phyloP scores from a whole-genome alignment of 257 asterid genomes.

The Gardenia jasminoides region DNA sequence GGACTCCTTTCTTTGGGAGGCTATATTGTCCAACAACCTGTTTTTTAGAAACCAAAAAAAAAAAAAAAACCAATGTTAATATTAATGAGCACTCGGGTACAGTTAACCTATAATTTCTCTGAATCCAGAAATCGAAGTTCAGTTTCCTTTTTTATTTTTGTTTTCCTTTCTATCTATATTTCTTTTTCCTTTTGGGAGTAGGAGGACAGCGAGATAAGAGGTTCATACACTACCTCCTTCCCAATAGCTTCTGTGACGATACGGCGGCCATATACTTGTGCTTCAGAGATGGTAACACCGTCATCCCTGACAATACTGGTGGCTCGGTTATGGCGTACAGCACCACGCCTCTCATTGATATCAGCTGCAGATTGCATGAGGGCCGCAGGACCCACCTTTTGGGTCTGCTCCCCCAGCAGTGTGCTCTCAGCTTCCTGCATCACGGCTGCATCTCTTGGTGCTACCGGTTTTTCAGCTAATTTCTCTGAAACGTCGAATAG shows the following conservation, averaged over 20 bases:
- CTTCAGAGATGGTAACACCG: constrained; percentile 53
- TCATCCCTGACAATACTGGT: constrained; percentile 26
- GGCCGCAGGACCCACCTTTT: constrained; percentile 52
- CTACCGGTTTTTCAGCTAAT: constrained; percentile 46
- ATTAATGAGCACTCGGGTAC: too few relatives aligned
- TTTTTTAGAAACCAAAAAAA: neutral
- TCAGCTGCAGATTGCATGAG: constrained; percentile 62
- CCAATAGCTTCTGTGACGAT: constrained; percentile 56
- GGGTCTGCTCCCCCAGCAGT: constrained; percentile 54
- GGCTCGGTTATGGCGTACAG: constrained; percentile 36
- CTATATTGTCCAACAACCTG: constrained; percentile 14
- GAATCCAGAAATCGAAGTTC: too few relatives aligned
- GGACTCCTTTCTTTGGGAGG: constrained; percentile 2
- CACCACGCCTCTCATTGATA: constrained; percentile 42
- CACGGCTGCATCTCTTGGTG: constrained; percentile 67
- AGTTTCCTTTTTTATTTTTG: too few relatives aligned
- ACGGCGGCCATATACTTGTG: constrained; percentile 41
- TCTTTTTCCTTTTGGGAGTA: too few relatives aligned
- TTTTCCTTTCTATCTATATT: too few relatives aligned
- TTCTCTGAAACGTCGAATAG: constrained; percentile 57
- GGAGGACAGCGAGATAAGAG: too few relatives aligned
- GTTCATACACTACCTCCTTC: constrained; percentile 69
- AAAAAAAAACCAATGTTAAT: too few relatives aligned
- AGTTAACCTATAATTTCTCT: too few relatives aligned
- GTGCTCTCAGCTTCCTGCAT: constrained; percentile 58